Conservation (phyloP, 257 asterid species). For the Mentha longifolia region DNA sequence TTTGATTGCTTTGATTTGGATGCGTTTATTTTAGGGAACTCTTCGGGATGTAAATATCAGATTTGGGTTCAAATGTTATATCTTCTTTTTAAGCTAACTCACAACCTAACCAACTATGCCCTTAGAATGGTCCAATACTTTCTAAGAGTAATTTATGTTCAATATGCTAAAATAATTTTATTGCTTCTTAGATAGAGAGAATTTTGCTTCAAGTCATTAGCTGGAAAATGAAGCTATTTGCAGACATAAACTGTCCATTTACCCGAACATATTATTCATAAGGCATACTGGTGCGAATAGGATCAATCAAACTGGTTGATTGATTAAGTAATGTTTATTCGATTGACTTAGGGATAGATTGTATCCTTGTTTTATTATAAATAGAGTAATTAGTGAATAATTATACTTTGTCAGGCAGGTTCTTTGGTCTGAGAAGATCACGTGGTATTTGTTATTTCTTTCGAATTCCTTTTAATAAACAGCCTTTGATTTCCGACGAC, state of each 20-base stretch:
- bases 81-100: not conserved
- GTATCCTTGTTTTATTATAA: not conserved
- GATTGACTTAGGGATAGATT: not conserved
- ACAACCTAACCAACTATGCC: conserved; percentile 8
- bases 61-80: conserved; percentile 2
- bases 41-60: conserved; percentile 11
- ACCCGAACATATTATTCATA: not conserved
- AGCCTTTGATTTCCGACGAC: not conserved
- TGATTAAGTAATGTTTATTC: too few relatives aligned
- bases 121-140: not conserved
- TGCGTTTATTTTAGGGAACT: not conserved
- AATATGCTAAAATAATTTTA: not conserved
- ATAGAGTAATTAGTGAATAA: not conserved
- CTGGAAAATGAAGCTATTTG: conserved; percentile 19
- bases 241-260: not conserved
- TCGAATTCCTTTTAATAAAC: not conserved
- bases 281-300: not conserved
- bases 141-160: not conserved
- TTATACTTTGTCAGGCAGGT: not conserved
- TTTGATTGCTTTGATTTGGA: conserved; percentile 1
- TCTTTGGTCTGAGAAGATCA: not conserved
- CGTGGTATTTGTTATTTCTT: not conserved
- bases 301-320: not conserved
- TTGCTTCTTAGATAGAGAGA: not conserved
- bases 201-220: not conserved